Evolutionary conservation across 1,139 yeast species (phyloP).

Genomic region (Casaregolazyma suthepensis): DNA sequence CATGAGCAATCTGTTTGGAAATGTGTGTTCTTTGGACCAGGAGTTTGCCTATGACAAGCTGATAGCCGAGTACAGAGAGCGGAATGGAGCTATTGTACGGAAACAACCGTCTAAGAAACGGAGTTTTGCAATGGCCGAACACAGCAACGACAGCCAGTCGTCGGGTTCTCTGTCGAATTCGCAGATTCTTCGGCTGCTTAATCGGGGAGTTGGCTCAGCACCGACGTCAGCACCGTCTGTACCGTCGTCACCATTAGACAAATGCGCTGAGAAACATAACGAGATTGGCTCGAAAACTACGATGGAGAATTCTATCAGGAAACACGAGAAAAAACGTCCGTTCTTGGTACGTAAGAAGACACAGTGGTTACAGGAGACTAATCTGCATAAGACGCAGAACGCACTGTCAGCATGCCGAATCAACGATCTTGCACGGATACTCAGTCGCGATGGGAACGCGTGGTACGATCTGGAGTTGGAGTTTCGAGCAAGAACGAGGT

Average conservation of each 20-base stretch:
- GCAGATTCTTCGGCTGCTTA: slow-evolving; percentile 5
- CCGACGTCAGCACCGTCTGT: not conserved
- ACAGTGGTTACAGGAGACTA: not conserved
- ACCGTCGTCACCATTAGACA: not conserved
- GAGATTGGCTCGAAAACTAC: not conserved
- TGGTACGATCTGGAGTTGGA: slow-evolving; percentile 7
- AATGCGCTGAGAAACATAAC: not conserved
- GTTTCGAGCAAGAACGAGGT: not conserved
- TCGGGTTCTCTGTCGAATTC: slow-evolving; percentile 1
- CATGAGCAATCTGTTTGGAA: slow-evolving; percentile 43
- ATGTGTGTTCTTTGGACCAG: slow-evolving; percentile 28
- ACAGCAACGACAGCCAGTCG: not conserved
- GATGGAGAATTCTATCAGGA: not conserved
- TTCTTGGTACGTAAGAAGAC: not conserved
- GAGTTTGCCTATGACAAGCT: slow-evolving; percentile 22
- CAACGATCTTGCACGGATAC: slow-evolving; percentile 1
- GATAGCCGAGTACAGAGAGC: not conserved
- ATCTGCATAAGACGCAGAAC: not conserved
- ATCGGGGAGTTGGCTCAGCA: not conserved
- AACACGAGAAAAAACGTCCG: not conserved
- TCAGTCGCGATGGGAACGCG: not conserved
- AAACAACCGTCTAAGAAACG: not conserved
- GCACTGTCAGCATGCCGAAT: slow-evolving; percentile 1
- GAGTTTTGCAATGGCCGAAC: not conserved
- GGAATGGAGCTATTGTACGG: not conserved